Percentiles rank a stretch among this genome's conserved stretches.
Evolutionary conservation across 306 rosid species (phyloP).

Genomic region (Fagus crenata): DNA sequence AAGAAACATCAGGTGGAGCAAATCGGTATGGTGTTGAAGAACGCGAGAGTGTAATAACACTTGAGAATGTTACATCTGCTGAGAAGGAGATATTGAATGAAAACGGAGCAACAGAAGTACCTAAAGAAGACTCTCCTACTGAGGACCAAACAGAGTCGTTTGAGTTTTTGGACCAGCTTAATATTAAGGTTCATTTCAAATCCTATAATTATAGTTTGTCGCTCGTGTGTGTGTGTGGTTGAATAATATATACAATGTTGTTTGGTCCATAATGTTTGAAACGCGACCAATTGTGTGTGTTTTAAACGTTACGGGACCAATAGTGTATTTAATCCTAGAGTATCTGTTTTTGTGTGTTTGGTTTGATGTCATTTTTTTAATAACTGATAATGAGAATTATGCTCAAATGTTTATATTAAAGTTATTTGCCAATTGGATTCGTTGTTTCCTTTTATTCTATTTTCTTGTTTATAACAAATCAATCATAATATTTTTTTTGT

Average conservation of each 20-base stretch:
- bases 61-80: slow-evolving; percentile 29
- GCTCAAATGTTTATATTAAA: neutral
- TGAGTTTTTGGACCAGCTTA: slow-evolving; percentile 38
- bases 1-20: slow-evolving; percentile 33
- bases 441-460: neutral
- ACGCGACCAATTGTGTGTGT: too few species aligned
- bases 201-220: neutral
- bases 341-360: too few species aligned
- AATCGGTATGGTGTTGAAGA: slow-evolving; percentile 23
- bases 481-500: neutral
- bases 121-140: slow-evolving; percentile 34
- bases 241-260: too few species aligned
- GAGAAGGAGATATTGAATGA: slow-evolving; percentile 24
- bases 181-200: slow-evolving; percentile 20
- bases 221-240: too few species aligned
- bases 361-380: neutral
- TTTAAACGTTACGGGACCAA: too few species aligned
- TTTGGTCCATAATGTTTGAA: too few species aligned
- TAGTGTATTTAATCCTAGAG: too few species aligned
- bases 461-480: neutral
- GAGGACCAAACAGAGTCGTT: slow-evolving; percentile 37
- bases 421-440: neutral
- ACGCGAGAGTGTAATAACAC: slow-evolving; percentile 16
- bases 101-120: slow-evolving; percentile 24
- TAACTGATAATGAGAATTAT: neutral